Evolutionary conservation across 1,284 basidiomycete genomes (phyloP), one percentile per base, ranked within the genome.

Genomic region (Vanrija humicola): DNA sequence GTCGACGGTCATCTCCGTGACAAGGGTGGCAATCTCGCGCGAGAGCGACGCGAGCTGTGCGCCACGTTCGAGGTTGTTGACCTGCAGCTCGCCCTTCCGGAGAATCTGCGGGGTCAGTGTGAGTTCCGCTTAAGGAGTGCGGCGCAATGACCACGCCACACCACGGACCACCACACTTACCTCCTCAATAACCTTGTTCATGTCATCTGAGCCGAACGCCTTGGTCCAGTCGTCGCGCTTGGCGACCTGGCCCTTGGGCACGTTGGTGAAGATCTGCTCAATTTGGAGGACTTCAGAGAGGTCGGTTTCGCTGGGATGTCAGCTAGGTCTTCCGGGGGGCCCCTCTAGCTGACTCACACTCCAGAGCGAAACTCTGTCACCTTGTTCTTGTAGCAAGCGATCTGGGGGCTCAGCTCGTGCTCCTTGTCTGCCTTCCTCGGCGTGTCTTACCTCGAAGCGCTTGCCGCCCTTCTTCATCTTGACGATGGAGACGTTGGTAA

Each of bases 351-450:
- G 26, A 80, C 85, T 72, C 73, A 89, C 87, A 95, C 88, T 59
- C 92, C 92, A 52, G 84, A 90, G 54, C 95, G 81, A 85, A 89
- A 98, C 77, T 97, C 94, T 64, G 93, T 89, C 19, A 98, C 95
- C 79, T 98, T 98, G 79, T 99, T 99, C 82, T 98, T 97, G 80
- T 98, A 98, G 77, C 94, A 98, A 46, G 95, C 95, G 65, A 98
- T 89, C 90, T 93, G 58, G 23, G 23, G 39, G 2, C 38, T 54
- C 9, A 55, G 52, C 14, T 14, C 38, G 10, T 8, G 12, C 3
- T 23, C 19, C 5, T 25, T 14, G 4, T 7, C 21, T 12, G 16
- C 7, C 14, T 23, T 9, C 9, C 5, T 18, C 18, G 19, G 34
- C 34, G 28, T 18, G 26, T 65, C 78, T 49, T 62, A 90, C 90